Conservation (phyloP, 306 rosid genomes). For the Delonix regia region DNA sequence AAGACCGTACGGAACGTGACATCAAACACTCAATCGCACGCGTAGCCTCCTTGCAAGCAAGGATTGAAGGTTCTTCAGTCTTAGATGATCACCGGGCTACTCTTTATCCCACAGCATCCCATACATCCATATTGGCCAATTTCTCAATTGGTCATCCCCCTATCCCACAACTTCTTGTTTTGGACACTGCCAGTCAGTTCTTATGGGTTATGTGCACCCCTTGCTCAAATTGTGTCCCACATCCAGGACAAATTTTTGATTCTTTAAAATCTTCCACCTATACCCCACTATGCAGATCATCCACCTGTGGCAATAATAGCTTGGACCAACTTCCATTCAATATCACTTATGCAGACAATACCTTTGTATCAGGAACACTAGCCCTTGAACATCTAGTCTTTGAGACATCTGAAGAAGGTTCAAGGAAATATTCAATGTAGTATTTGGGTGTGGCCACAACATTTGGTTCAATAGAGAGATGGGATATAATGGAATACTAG, state of each 20-base stretch:
- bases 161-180: slow-evolving; percentile 38
- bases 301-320: not conserved
- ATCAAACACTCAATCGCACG: slow-evolving; percentile 36
- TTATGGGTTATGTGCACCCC: slow-evolving; percentile 58
- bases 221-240: slow-evolving; percentile 43
- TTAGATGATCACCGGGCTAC: not conserved
- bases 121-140: slow-evolving; percentile 33
- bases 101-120: not conserved
- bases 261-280: slow-evolving; percentile 50
- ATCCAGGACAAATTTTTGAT: slow-evolving; percentile 29
- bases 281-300: slow-evolving; percentile 18
- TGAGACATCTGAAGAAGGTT: slow-evolving; percentile 48
- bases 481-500: slow-evolving; percentile 49
- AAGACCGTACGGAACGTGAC: slow-evolving; percentile 37
- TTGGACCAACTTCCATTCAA: not conserved
- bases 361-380: slow-evolving; percentile 25
- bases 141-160: slow-evolving; percentile 60
- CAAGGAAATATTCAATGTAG: not conserved
- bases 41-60: slow-evolving; percentile 36
- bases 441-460: slow-evolving; percentile 44
- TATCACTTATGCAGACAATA: slow-evolving; percentile 32
- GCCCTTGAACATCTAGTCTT: slow-evolving; percentile 37
- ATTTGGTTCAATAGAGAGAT: not conserved
- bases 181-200: slow-evolving; percentile 48
- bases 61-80: slow-evolving; percentile 21